A percentile compares a stretch with the other conserved stretches of the same genome.
Conservation (phyloP, 2,329 filamentous ascomycete genomes). For the Leptographium galeiforme region DNA sequence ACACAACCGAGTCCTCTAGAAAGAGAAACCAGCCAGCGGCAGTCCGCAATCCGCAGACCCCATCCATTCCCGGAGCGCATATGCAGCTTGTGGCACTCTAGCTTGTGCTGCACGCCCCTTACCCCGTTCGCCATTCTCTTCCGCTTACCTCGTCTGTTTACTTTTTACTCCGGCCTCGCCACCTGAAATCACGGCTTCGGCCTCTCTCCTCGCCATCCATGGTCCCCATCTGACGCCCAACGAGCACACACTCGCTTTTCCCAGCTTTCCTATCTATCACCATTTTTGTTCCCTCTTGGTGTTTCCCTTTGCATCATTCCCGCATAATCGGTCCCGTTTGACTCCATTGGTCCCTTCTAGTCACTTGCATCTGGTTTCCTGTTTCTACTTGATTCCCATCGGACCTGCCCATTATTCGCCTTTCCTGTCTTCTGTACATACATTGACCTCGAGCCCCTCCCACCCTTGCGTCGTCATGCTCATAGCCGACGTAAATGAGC, state of each 20-base stretch:
- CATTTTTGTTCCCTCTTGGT: too few relatives aligned
- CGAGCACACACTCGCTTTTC: too few relatives aligned
- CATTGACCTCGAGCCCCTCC: background rate
- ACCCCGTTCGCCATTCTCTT: background rate
- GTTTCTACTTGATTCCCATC: background rate
- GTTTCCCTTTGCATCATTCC: background rate
- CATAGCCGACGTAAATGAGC: background rate
- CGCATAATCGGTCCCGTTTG: background rate
- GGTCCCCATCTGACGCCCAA: background rate
- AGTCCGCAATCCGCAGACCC: background rate
- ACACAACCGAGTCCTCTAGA: background rate
- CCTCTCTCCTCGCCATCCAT: background rate
- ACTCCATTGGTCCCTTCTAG: background rate
- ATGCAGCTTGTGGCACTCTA: slow-evolving; percentile 4
- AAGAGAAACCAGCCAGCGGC: background rate
- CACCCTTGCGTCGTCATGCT: background rate
- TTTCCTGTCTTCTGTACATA: background rate
- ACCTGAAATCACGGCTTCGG: background rate
- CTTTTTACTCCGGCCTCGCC: slow-evolving; percentile 2
- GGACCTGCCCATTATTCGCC: background rate
- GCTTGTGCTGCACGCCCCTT: background rate
- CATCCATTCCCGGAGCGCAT: background rate
- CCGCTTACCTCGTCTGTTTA: slow-evolving; percentile 1
- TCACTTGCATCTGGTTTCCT: background rate
- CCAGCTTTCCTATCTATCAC: too few relatives aligned